Evolutionary conservation across 768 basidiomycete species (phyloP).

Genomic region (Trametes punicea): DNA sequence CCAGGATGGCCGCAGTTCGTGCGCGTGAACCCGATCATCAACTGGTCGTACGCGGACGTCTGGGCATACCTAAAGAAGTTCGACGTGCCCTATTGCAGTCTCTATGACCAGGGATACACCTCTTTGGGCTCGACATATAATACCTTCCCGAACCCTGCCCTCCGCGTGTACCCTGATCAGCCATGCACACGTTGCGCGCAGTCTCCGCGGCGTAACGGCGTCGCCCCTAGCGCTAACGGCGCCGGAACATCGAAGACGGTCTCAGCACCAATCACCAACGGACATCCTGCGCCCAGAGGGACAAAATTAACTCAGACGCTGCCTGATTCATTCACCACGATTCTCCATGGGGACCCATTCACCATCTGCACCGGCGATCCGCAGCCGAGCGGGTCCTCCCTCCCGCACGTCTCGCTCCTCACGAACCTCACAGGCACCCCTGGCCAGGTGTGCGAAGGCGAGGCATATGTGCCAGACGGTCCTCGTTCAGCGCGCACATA

Average conservation of each 20-base stretch:
- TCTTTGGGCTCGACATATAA: slow-evolving; percentile 95
- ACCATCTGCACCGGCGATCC: slow-evolving; percentile 16
- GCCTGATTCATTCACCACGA: slow-evolving; percentile 21
- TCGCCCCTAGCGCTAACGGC: slow-evolving; percentile 22
- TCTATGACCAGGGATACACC: slow-evolving; percentile 98
- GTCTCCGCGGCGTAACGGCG: slow-evolving; percentile 25
- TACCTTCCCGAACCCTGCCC: slow-evolving; percentile 89
- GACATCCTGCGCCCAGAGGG: not conserved
- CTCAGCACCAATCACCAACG: not conserved
- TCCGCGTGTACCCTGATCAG: slow-evolving; percentile 35
- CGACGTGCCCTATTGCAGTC: slow-evolving; percentile 76
- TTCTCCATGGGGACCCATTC: slow-evolving; percentile 17
- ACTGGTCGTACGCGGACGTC: slow-evolving; percentile 89
- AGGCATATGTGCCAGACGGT: not conserved
- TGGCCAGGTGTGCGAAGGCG: not conserved
- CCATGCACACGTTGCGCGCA: slow-evolving; percentile 13
- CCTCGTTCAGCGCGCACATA: not conserved
- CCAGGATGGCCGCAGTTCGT: slow-evolving; percentile 86
- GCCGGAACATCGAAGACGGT: slow-evolving; percentile 16
- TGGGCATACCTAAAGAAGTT: slow-evolving; percentile 82
- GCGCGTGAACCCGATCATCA: slow-evolving; percentile 92
- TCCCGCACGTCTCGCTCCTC: slow-evolving; percentile 19
- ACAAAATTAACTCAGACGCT: not conserved
- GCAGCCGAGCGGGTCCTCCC: slow-evolving; percentile 5
- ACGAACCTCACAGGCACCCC: slow-evolving; percentile 5